Percentiles rank a stretch among this genome's conserved stretches.
phyloP scores from a whole-genome alignment of 495 filamentous ascomycete species.

The Elasticomyces elasticus region DNA sequence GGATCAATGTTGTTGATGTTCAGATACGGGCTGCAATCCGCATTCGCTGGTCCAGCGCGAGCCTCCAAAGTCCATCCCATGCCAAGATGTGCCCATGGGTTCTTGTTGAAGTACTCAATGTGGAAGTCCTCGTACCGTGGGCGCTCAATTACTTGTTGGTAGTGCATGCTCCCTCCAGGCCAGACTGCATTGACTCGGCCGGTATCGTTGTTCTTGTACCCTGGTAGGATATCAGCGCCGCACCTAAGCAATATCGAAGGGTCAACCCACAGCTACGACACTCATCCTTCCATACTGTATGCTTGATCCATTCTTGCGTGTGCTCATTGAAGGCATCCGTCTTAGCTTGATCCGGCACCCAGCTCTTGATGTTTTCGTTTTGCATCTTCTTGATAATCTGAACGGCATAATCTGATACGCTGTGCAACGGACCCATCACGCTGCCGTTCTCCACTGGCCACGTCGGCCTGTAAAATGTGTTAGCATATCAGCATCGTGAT shows the following conservation, averaged over 20 bases:
- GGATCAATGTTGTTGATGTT: conserved; percentile 30
- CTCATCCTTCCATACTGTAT: conserved; percentile 33
- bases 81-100: conserved; percentile 30
- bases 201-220: conserved; percentile 32
- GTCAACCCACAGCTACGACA: conserved; percentile 22
- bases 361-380: conserved; percentile 30
- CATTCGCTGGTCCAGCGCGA: conserved; percentile 6
- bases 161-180: conserved; percentile 30
- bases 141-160: conserved; percentile 22
- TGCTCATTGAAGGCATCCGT: conserved; percentile 30
- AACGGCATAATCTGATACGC: conserved; percentile 28
- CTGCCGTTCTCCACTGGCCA: conserved; percentile 30
- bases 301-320: conserved; percentile 32
- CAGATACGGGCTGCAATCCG: conserved; percentile 29
- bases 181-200: conserved; percentile 31
- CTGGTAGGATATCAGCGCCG: not conserved
- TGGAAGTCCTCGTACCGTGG: conserved; percentile 33
- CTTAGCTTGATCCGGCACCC: conserved; percentile 28
- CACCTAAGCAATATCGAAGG: not conserved
- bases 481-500: too few species aligned
- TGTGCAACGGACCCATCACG: conserved; percentile 26
- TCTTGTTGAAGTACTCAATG: conserved; percentile 29
- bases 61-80: conserved; percentile 26
- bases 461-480: conserved; percentile 1
- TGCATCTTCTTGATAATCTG: conserved; percentile 34